Evolutionary conservation across 208 protist species (phyloP), one percentile per base, ranked within the genome.

Genomic region (Acanthamoeba rhysodes): DNA sequence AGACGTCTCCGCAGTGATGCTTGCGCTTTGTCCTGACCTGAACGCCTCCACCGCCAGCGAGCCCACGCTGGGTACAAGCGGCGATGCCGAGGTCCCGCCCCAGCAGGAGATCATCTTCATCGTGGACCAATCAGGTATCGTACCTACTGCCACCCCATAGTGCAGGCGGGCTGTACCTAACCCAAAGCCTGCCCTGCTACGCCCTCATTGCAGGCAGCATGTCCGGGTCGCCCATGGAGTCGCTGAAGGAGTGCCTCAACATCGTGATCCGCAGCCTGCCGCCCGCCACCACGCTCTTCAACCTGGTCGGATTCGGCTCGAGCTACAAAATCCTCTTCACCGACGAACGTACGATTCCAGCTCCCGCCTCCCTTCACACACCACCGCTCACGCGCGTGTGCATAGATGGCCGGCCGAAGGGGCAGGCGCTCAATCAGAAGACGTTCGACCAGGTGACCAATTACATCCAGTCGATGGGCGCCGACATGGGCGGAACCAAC

Each of bases 81-180:
- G 20, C 22, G 64, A 45, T 22, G 32, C 12, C 1, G 27, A 8
- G 14, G 74, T 24, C 7, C 1, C 37, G 37, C 74, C 74, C 16
- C 34, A 82, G 24, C 74, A 82, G 74, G 74, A 82, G 74, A 82
- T 82, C 74, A 53, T 82, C 37, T 82, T 82, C 24, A 18, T 82
- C 14, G 74, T 82, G 18, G 74, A 82, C 45, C 74, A 82, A 22
- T 82, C 74, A 14, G 68, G 68, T 76, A 20, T n/a, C n/a, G 1
- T 76, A 48, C 12, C n/a, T n/a, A 0, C 68, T 76, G 32, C 6
- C 68, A 37, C n/a, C n/a, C n/a, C n/a, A n/a, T n/a, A n/a, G n/a
- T n/a, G n/a, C n/a, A n/a, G n/a, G n/a, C n/a, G n/a, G n/a, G n/a
- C n/a, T n/a, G n/a, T n/a, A 41, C 37, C 37, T 41, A 41, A 41